Base-by-base conservation (phyloP, 768 basidiomycete genomes). In the Tricholoma matsutake region DNA sequence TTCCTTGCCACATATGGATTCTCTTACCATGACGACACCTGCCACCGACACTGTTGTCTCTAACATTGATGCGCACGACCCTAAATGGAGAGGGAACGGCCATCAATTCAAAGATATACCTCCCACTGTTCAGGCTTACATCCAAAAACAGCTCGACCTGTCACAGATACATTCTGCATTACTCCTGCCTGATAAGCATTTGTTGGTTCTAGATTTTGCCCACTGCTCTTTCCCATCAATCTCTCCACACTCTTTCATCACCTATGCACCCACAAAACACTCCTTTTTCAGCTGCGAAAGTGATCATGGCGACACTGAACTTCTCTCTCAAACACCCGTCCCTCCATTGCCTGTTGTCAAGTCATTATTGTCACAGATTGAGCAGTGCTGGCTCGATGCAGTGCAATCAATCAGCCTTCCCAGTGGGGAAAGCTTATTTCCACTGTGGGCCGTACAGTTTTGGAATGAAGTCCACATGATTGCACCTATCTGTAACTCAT, bases 391-490 rank as follows among this genome's bases (percentile, higher is more conserved):
- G 28, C 29, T 61, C 6, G 39, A 61, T 25, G 60, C 54, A n/a
- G 34, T 6, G 3, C 43, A 56, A 29, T 61, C 60, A 28, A 56
- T 61, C n/a, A 31, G 14, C 22, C 18, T 56, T 35, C 43, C 45
- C 25, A n/a, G 28, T 37, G n/a, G n/a, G 10, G n/a, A 37, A 43
- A 57, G n/a, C 37, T n/a, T 34, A 8, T 29, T 47, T 16, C 54
- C 18, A 16, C 31, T 61, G 2, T 61, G 54, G 54, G 28, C 45
- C 25, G 1, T 56, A 6, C 32, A 25, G 5, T 52, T 61, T 16
- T 61, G 60, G 60, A 61, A 14, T 28, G 32, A 54, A 5, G 25
- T 61, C 4, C 43, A 61, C 14, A 11, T 55, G 6, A 47, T 61
- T 11, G 20, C 20, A 18, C 60, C 60, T 5, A 10, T 39, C 13